A percentile compares a stretch with the other conserved stretches of the same genome.
These are phyloP conservation scores for Quercus ilex DNA, from an alignment of 306 rosid genomes.

Conservation along the genomic window DNA sequence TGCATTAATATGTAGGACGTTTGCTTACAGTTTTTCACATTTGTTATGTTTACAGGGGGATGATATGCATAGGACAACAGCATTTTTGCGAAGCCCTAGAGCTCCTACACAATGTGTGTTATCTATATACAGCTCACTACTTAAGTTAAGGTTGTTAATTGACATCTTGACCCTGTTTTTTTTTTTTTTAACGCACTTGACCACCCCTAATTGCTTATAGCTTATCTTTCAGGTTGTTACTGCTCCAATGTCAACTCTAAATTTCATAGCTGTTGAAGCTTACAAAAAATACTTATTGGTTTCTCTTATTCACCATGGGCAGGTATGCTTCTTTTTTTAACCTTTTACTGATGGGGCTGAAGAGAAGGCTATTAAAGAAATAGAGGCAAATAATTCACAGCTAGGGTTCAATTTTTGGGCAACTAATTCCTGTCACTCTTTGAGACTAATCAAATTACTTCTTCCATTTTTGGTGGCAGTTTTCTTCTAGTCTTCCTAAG, in stretches of 20 bases:
- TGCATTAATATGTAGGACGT: no score
- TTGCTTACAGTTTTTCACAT: conserved; percentile 26
- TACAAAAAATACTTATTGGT: conserved; percentile 81
- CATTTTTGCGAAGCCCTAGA: conserved; percentile 71
- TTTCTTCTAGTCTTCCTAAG: conserved; percentile 70
- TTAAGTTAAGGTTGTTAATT: conserved; percentile 15
- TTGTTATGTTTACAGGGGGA: conserved; percentile 54
- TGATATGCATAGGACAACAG: conserved; percentile 95
- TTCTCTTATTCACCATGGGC: conserved; percentile 84
- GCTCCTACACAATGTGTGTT: conserved; percentile 80
- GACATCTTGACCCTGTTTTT: neutral
- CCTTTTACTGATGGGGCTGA: neutral
- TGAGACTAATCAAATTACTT: conserved; percentile 22
- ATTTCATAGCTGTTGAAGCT: conserved; percentile 89
- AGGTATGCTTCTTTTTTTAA: conserved; percentile 38
- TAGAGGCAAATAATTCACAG: neutral
- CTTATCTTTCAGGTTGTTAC: conserved; percentile 73
- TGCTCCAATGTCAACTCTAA: conserved; percentile 74
- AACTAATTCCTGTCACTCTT: neutral
- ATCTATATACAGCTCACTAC: conserved; percentile 13
- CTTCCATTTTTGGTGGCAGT: conserved; percentile 42
- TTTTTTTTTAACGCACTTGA: neutral
- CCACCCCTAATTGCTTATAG: conserved; percentile 12
- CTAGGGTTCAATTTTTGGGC: neutral
- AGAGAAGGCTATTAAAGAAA: neutral